Conservation (phyloP, 352 stramenopile genomes). For the Peronospora destructor region DNA sequence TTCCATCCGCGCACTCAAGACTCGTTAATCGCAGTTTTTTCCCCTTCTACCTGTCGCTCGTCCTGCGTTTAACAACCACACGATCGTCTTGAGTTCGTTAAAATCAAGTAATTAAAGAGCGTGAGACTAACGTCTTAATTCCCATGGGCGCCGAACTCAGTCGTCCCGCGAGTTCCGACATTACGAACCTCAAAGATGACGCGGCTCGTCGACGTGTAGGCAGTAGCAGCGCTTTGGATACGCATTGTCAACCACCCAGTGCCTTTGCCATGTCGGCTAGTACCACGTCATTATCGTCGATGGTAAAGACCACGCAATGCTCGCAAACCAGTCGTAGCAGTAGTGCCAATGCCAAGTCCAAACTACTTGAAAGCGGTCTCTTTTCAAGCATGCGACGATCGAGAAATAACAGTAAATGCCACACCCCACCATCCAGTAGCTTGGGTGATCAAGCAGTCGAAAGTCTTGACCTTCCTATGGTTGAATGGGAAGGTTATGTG, state of each 20-base stretch:
- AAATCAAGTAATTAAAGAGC: not conserved
- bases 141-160: conserved; percentile 68
- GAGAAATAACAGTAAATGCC: conserved; percentile 34
- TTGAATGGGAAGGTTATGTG: conserved; percentile 88
- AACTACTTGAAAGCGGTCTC: conserved; percentile 19
- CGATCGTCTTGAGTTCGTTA: conserved; percentile 1
- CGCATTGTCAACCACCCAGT: conserved; percentile 19
- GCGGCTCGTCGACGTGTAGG: conserved; percentile 52
- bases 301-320: conserved; percentile 18
- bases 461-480: conserved; percentile 77
- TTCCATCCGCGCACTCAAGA: conserved; percentile 7
- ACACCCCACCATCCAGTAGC: conserved; percentile 11
- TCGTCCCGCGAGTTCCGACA: conserved; percentile 29
- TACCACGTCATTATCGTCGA: conserved; percentile 48
- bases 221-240: conserved; percentile 57
- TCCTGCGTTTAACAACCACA: conserved; percentile 8
- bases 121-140: not conserved
- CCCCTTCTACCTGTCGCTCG: conserved; percentile 2
- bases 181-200: conserved; percentile 28
- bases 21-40: not conserved
- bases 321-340: conserved; percentile 35
- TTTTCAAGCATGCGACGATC: conserved; percentile 54
- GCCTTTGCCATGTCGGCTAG: conserved; percentile 43
- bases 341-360: conserved; percentile 41
- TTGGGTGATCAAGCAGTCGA: conserved; percentile 56